phyloP scores from a whole-genome alignment of 805 yeast genomes.

The Scheffersomyces amazonensis region DNA sequence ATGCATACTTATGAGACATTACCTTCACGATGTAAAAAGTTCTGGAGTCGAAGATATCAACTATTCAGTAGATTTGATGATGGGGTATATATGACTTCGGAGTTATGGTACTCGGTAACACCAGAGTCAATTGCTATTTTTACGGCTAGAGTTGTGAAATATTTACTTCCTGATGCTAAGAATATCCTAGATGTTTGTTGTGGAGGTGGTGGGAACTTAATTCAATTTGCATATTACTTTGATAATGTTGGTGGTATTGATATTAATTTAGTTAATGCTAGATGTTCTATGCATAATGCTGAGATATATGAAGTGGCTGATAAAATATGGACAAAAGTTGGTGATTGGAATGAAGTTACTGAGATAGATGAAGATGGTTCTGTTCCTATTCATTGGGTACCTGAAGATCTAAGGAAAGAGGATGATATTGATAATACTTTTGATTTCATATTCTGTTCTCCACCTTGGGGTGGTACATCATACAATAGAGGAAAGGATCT shows the following conservation, averaged over 20 bases:
- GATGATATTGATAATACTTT: constrained; percentile 20
- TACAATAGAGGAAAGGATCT: constrained; percentile 38
- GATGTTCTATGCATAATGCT: constrained; percentile 68
- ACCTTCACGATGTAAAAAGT: constrained; percentile 44
- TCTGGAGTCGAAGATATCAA: constrained; percentile 59
- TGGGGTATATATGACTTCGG: constrained; percentile 67
- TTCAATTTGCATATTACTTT: constrained; percentile 67
- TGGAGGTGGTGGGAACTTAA: constrained; percentile 87
- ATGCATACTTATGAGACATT: constrained; percentile 38
- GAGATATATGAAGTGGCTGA: constrained; percentile 55
- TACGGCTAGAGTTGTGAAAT: constrained; percentile 50
- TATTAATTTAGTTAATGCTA: constrained; percentile 53
- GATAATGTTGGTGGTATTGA: constrained; percentile 62
- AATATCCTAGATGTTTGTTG: constrained; percentile 68
- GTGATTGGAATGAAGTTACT: constrained; percentile 46
- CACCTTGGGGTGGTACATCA: constrained; percentile 86
- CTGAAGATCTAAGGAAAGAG: constrained; percentile 16
- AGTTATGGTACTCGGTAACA: constrained; percentile 86
- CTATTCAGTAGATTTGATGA: constrained; percentile 64
- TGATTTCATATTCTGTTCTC: constrained; percentile 68
- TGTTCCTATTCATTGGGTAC: constrained; percentile 28
- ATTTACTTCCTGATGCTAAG: constrained; percentile 47
- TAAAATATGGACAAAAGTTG: constrained; percentile 46
- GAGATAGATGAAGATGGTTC: constrained; percentile 8
- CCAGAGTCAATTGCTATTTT: constrained; percentile 71